phyloP scores from a whole-genome alignment of 192 early-diverging fungal genomes.

The Backusella luteola region DNA sequence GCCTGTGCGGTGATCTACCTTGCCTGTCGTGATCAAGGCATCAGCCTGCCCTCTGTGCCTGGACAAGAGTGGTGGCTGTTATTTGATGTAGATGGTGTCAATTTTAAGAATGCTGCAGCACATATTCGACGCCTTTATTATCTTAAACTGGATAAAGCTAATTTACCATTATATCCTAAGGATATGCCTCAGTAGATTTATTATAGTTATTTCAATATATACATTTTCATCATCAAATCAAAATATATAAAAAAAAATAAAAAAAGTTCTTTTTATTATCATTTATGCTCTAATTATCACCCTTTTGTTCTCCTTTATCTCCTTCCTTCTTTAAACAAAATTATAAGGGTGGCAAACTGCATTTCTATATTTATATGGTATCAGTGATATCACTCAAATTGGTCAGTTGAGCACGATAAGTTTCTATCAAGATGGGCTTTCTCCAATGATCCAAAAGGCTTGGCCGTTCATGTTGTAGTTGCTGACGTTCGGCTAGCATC shows the following conservation, averaged over 20 bases:
- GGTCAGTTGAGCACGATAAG: conserved; percentile 8
- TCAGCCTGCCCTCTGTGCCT: conserved; percentile 57
- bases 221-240: not conserved
- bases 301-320: not conserved
- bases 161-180: conserved; percentile 53
- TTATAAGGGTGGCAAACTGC: not conserved
- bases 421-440: not conserved
- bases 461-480: conserved; percentile 3
- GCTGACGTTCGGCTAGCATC: conserved; percentile 7
- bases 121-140: conserved; percentile 63
- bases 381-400: not conserved
- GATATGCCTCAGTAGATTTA: conserved; percentile 42
- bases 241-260: not conserved
- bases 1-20: conserved; percentile 87
- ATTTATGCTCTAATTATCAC: not conserved
- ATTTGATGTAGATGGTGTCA: conserved; percentile 21
- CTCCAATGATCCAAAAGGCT: not conserved
- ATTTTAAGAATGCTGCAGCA: conserved; percentile 55
- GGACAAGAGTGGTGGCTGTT: conserved; percentile 35
- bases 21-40: conserved; percentile 61
- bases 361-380: not conserved
- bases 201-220: not conserved
- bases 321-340: not conserved
- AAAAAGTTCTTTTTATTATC: not conserved
- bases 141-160: conserved; percentile 39